These are phyloP conservation scores for Rhizophora apiculata DNA, from an alignment of 345 rosid species.

Conservation along the genomic window DNA sequence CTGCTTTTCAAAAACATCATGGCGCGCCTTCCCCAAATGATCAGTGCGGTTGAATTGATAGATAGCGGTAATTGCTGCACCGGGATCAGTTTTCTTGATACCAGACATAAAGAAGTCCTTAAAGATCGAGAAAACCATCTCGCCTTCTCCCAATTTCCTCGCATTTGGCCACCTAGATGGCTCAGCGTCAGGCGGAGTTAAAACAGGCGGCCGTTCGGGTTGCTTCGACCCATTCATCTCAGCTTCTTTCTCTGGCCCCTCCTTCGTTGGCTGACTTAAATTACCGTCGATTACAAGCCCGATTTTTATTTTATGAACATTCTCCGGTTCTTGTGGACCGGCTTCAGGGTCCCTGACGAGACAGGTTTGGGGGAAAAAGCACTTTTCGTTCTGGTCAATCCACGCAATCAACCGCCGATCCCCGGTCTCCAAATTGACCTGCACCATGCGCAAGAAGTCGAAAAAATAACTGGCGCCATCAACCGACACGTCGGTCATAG, in stretches of 20 bases:
- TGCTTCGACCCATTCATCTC: slow-evolving; percentile 32
- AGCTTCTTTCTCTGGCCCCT: slow-evolving; percentile 9
- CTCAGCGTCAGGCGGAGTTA: neutral
- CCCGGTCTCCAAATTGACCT: slow-evolving; percentile 35
- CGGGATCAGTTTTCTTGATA: slow-evolving; percentile 22
- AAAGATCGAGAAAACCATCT: slow-evolving; percentile 15
- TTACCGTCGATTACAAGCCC: slow-evolving; percentile 9
- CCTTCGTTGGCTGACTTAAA: slow-evolving; percentile 31
- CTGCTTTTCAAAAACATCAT: slow-evolving; percentile 35
- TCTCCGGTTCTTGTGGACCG: neutral
- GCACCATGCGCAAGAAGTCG: slow-evolving; percentile 44
- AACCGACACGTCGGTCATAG: slow-evolving; percentile 23
- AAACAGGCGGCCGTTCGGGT: slow-evolving; percentile 23
- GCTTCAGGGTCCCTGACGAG: slow-evolving; percentile 11
- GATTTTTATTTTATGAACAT: slow-evolving; percentile 16
- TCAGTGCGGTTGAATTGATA: slow-evolving; percentile 27
- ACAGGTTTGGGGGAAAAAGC: slow-evolving; percentile 36
- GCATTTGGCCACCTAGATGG: slow-evolving; percentile 29
- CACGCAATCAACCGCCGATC: slow-evolving; percentile 42
- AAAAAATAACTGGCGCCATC: slow-evolving; percentile 36
- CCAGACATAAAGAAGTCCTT: slow-evolving; percentile 31
- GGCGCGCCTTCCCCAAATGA: slow-evolving; percentile 32
- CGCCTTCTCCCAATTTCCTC: slow-evolving; percentile 27
- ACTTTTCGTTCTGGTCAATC: slow-evolving; percentile 41
- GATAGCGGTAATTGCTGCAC: slow-evolving; percentile 33